phyloP scores from a whole-genome alignment of 225 moss, liverwort and hornwort species.

The Polytrichum commune region DNA sequence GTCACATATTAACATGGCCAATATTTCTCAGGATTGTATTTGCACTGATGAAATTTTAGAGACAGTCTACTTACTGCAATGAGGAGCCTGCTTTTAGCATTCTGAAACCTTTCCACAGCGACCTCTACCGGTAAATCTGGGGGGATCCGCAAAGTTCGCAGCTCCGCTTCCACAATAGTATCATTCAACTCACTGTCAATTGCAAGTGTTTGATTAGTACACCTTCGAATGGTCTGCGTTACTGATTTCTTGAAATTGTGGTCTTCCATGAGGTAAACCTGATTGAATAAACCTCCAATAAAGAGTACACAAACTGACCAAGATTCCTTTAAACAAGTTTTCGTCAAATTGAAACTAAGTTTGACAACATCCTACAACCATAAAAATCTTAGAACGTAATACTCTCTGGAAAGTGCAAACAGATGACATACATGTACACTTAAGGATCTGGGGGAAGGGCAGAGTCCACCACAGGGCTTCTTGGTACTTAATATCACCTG shows the following conservation, averaged over 20 bases:
- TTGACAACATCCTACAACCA: neutral
- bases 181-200: conserved; percentile 65
- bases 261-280: no score
- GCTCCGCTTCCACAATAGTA: conserved; percentile 94
- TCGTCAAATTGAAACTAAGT: no score
- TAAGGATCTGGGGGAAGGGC: neutral
- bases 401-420: neutral
- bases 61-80: conserved; percentile 49
- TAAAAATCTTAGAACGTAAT: neutral
- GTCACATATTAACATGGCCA: no score
- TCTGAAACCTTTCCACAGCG: conserved; percentile 57
- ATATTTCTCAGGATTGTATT: no score
- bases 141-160: conserved; percentile 82
- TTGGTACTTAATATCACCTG: conserved; percentile 28
- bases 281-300: no score
- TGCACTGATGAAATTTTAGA: no score
- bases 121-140: conserved; percentile 56
- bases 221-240: no score
- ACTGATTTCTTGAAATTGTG: no score
- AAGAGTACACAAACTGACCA: no score
- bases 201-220: neutral
- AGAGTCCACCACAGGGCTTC: neutral
- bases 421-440: neutral
- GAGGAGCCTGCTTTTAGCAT: conserved; percentile 68
- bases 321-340: no score